phyloP scores from a whole-genome alignment of 2,329 filamentous ascomycete species.

The Amphichorda felina region DNA sequence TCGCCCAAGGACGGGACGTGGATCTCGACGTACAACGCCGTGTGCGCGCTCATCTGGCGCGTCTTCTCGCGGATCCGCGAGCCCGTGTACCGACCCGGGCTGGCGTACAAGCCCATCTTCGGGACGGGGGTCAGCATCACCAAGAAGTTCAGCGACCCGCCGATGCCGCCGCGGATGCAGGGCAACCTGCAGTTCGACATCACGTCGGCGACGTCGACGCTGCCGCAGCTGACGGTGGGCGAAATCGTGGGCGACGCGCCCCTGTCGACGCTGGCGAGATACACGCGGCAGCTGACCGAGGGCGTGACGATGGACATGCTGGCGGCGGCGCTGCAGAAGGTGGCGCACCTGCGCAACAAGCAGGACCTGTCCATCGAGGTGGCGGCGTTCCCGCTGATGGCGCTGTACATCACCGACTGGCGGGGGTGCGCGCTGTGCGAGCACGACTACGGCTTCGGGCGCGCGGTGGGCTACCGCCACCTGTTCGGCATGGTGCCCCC shows the following conservation, averaged over 20 bases:
- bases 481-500: constrained; percentile 15
- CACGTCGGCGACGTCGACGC: constrained; percentile 10
- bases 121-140: constrained; percentile 24
- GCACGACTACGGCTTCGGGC: constrained; percentile 22
- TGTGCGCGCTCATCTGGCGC: constrained; percentile 27
- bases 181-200: constrained; percentile 20
- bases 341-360: constrained; percentile 24
- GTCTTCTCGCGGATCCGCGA: constrained; percentile 20
- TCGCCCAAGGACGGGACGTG: constrained; percentile 19
- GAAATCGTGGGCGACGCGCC: constrained; percentile 23
- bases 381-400: constrained; percentile 22
- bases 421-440: constrained; percentile 15
- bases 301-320: constrained; percentile 18
- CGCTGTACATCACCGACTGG: constrained; percentile 21
- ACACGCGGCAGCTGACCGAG: constrained; percentile 23
- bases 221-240: constrained; percentile 15
- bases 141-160: constrained; percentile 17
- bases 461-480: constrained; percentile 18
- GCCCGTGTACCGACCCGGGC: constrained; percentile 18
- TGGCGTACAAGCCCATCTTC: constrained; percentile 16
- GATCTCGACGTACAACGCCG: constrained; percentile 32
- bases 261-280: constrained; percentile 20
- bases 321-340: constrained; percentile 11
- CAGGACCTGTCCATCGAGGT: constrained; percentile 17
- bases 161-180: constrained; percentile 20